Base-by-base conservation (phyloP, 2,329 filamentous ascomycete genomes). In the Didymella pinodella region DNA sequence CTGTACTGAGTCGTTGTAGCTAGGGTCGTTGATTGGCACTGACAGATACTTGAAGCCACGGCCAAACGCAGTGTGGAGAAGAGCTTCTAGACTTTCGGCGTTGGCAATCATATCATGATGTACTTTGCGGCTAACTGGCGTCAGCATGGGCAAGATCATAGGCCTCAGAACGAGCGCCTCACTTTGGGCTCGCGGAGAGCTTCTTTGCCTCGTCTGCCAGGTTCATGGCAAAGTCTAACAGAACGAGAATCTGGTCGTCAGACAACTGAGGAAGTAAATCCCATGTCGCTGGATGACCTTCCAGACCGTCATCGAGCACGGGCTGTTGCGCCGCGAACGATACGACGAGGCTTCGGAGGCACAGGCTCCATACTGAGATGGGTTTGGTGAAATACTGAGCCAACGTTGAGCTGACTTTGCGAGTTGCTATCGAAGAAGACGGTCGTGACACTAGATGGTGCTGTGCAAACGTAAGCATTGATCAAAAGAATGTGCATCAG, bases 361-460 rank as follows among this genome's bases (percentile, higher is more conserved):
- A 91, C 49, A 79, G 79, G n/a, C 82, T 80, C 90, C 91, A 94
- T 6, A 85, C 79, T 11, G 83, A 78, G 7, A 90, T 86, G 61
- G 90, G 90, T 57, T 89, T 89, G 31, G 91, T 82, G 69, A 91
- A 93, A 71, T 89, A 92, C 20, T 89, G 89, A 16, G 90, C 88
- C 7, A 94, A 78, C 7, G 90, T 90, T n/a, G 90, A 89, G 64
- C 89, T 90, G 25, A 94, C 82, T 77, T 95, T 95, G 65, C 87
- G 86, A 20, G 86, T 81, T 7, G 92, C 89, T 52, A 92, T 81
- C 3, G 83, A 79, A 2, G 85, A 84, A 5, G 83, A 64, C 22
- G 73, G 70, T 16, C 65, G 66, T 4, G 67, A 66, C 20, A 74
- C 65, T 12, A 77, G 66, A 64, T 75, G 72, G 29, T 69, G 67